Evolutionary conservation across 176 grass and related monocot species (phyloP).

Genomic region (Themeda triandra): DNA sequence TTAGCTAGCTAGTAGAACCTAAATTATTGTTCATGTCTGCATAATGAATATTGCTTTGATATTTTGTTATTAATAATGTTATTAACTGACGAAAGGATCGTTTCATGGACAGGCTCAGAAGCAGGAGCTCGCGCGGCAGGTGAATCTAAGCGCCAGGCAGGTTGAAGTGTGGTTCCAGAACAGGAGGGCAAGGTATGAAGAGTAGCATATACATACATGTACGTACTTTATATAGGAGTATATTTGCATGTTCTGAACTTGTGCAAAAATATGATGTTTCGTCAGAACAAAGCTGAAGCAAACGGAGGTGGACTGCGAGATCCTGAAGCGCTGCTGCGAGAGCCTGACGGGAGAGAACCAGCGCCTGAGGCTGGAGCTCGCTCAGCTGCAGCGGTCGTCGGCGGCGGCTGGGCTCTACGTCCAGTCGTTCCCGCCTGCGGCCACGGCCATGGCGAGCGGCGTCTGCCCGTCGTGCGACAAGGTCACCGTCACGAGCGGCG

Average conservation of each 20-base stretch:
- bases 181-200: constrained; percentile 68
- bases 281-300: constrained; percentile 74
- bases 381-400: constrained; percentile 34
- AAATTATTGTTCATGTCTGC: neutral
- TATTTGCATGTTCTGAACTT: neutral
- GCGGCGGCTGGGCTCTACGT: neutral
- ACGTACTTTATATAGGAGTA: no score
- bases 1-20: no score
- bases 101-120: constrained; percentile 49
- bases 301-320: constrained; percentile 62
- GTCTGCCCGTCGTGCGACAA: constrained; percentile 58
- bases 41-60: neutral
- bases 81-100: neutral
- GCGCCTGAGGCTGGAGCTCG: constrained; percentile 56
- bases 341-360: constrained; percentile 62
- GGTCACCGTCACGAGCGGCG: constrained; percentile 25
- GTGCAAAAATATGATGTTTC: neutral
- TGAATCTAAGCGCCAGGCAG: constrained; percentile 62
- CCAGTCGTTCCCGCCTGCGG: neutral
- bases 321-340: constrained; percentile 62
- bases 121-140: constrained; percentile 47
- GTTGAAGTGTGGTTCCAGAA: constrained; percentile 96
- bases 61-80: no score
- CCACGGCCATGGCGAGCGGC: neutral
- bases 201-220: no score